Base-by-base conservation (phyloP, 2,329 filamentous ascomycete genomes). In the Colletotrichum scovillei region DNA sequence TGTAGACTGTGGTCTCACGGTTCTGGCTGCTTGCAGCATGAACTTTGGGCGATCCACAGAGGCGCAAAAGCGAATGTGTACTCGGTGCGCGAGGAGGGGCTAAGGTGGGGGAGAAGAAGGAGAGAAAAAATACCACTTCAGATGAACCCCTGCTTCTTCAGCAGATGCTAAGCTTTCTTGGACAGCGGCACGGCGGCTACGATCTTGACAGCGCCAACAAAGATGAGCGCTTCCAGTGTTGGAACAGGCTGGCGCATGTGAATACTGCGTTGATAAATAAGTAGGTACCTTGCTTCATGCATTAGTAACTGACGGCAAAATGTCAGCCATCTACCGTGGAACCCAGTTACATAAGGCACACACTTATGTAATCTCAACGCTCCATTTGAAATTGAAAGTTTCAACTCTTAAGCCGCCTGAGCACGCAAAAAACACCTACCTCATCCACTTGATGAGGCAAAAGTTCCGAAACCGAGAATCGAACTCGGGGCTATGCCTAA, bases 401-500 rank as follows among this genome's bases (percentile, higher is more conserved):
- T 35, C 4, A 5, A 4, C 32, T 12, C 32, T 26, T 26, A 26
- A 26, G 24, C 24, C 24, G 24, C 24, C 24, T 26, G 24, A 26
- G 24, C 24, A 26, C 24, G 24, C 24, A 26, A 26, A 26, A 26
- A 26, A 26, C 24, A 26, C 24, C 24, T 26, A 26, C 24, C 24
- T 26, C 24, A 26, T 26, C 24, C 24, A 26, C 24, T 26, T 26
- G 24, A 26, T 26, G 24, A 26, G 26, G 26, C 14, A 70, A 53
- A 49, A 2, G 14, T 69, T 69, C 69, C 69, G 69, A 72, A 73
- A 73, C 70, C 70, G 66, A 73, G 66, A 65, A 64, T 64, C 70
- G 59, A 73, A 69, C 70, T 72, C 69, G 69, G 69, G 69, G 69
- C 69, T 72, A 72, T 72, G 69, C 69, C 69, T 72, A 59, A 69